These are phyloP conservation scores for Auricularia auricula-judae DNA, from an alignment of 768 basidiomycete species.

Conservation along the genomic window DNA sequence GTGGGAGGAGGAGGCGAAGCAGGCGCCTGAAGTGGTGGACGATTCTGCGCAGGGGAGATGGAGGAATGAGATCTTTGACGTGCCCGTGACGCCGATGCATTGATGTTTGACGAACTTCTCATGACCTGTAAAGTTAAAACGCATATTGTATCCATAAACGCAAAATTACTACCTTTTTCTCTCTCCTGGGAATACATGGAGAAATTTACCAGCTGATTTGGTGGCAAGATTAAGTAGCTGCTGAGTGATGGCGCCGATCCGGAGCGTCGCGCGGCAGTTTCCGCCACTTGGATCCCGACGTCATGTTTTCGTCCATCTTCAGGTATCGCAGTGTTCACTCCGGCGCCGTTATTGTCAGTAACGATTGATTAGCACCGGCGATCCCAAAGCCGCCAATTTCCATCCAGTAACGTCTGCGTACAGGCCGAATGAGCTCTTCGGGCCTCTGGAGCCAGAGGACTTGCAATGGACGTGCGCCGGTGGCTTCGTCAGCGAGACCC, in stretches of 20 bases:
- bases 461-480: constrained; percentile 71
- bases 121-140: no score
- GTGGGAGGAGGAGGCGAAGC: not conserved
- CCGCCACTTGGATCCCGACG: not conserved
- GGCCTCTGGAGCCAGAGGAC: constrained; percentile 66
- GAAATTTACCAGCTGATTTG: no score
- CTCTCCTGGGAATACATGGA: no score
- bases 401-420: constrained; percentile 64
- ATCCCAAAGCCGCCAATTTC: constrained; percentile 55
- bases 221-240: no score
- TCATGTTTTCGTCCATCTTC: constrained; percentile 1
- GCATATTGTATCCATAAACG: no score
- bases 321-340: not conserved
- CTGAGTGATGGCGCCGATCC: no score
- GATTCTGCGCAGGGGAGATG: not conserved
- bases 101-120: not conserved
- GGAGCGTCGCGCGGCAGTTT: not conserved
- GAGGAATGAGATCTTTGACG: not conserved
- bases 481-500: constrained; percentile 87
- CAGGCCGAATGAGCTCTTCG: constrained; percentile 49
- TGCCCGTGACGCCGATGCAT: not conserved
- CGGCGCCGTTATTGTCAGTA: not conserved
- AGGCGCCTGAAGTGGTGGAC: not conserved
- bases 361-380: not conserved
- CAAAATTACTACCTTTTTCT: no score